Conservation (phyloP, 495 filamentous ascomycete genomes). For the Penicillium daleae region DNA sequence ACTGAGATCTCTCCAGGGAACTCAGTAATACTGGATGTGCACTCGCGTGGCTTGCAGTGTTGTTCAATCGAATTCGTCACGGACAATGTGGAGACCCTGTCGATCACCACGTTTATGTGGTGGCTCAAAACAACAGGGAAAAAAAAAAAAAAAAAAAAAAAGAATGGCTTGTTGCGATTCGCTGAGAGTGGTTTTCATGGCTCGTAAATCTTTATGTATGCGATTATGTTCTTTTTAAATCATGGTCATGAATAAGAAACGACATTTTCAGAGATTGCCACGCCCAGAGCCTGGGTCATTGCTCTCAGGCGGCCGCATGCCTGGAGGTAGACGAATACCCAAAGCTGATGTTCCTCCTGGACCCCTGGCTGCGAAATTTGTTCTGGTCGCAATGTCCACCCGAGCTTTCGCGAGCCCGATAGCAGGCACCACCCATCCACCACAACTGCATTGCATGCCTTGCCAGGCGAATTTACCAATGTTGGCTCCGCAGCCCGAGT, state of each 20-base stretch:
- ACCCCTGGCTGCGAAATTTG: conserved; percentile 23
- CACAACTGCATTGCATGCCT: conserved; percentile 90
- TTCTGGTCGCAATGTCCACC: conserved; percentile 63
- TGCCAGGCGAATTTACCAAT: conserved; percentile 96
- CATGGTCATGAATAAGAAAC: neutral
- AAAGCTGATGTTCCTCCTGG: conserved; percentile 29
- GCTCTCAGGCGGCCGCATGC: conserved; percentile 37
- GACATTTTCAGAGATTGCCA: conserved; percentile 35
- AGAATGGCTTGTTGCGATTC: conserved; percentile 4
- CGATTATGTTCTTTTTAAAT: neutral
- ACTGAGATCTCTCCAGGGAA: neutral
- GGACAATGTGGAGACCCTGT: conserved; percentile 13
- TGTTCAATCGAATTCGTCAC: conserved; percentile 12
- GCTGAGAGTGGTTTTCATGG: conserved; percentile 16
- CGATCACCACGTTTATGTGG: conserved; percentile 16
- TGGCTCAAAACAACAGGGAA: neutral
- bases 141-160: neutral
- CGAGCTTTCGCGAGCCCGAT: conserved; percentile 80
- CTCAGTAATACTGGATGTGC: too few species aligned
- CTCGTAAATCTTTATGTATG: conserved; percentile 25
- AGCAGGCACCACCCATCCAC: conserved; percentile 87
- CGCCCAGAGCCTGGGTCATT: conserved; percentile 29
- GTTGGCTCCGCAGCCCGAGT: conserved; percentile 70
- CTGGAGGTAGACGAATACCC: conserved; percentile 48
- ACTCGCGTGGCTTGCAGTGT: conserved; percentile 13